phyloP scores from a whole-genome alignment of 257 asterid species.

The Nicotiana paniculata region DNA sequence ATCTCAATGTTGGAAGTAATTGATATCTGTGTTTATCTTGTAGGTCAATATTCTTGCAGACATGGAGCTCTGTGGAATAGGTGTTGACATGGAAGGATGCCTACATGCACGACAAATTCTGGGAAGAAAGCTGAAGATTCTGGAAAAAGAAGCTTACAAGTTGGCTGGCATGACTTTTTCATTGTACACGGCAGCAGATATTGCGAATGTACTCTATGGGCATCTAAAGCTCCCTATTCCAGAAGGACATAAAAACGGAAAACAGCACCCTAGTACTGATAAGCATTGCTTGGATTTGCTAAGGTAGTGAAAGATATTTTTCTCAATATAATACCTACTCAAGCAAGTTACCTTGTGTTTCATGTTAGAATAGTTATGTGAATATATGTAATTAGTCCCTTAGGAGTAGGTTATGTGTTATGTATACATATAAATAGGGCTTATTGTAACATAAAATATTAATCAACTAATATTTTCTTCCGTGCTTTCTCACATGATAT shows the following conservation, averaged over 20 bases:
- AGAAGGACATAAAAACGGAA: slow-evolving; percentile 58
- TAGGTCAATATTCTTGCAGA: slow-evolving; percentile 83
- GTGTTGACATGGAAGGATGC: slow-evolving; percentile 98
- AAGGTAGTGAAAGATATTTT: slow-evolving; percentile 44
- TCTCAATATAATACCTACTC: not conserved
- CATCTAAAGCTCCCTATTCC: slow-evolving; percentile 93
- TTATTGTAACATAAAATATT: no score
- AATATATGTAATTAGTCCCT: no score
- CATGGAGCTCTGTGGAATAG: slow-evolving; percentile 94
- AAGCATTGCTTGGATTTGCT: slow-evolving; percentile 80
- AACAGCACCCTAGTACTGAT: slow-evolving; percentile 90
- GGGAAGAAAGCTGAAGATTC: slow-evolving; percentile 64
- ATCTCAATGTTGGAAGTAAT: not conserved
- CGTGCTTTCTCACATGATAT: no score
- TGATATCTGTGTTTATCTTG: slow-evolving; percentile 16
- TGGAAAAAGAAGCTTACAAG: slow-evolving; percentile 78
- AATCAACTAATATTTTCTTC: no score
- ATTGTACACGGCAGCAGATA: slow-evolving; percentile 80
- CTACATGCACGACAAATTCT: slow-evolving; percentile 65
- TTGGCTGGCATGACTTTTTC: slow-evolving; percentile 90
- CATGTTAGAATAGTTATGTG: no score
- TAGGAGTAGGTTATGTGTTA: no score
- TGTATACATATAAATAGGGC: no score
- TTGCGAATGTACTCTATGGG: slow-evolving; percentile 78
- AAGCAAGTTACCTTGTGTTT: not conserved